Evolutionary conservation across 352 stramenopile genomes (phyloP).

Genomic region (Phytopythium chamaehyphon): DNA sequence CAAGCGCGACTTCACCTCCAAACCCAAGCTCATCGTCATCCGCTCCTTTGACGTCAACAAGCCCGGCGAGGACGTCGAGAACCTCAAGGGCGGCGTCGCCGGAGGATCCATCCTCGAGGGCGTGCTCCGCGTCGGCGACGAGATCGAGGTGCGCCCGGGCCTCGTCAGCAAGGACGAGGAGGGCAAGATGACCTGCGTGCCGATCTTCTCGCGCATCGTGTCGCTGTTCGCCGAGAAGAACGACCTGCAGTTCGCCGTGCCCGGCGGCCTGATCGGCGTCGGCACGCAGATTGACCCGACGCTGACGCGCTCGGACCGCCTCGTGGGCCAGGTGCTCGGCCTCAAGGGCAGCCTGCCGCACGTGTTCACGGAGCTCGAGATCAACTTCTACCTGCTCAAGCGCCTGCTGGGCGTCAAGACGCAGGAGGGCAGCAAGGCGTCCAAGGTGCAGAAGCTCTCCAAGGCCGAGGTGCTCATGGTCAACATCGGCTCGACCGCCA

Average conservation of each 20-base stretch:
- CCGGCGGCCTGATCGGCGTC: conserved; percentile 99
- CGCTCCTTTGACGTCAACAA: conserved; percentile 99
- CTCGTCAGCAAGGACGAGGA: conserved; percentile 99
- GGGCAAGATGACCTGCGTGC: conserved; percentile 92
- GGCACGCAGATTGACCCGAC: conserved; percentile 99
- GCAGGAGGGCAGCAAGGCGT: conserved; percentile 98
- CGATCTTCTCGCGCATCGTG: conserved; percentile 93
- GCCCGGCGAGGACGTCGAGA: conserved; percentile 97
- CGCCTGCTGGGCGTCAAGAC: conserved; percentile 99
- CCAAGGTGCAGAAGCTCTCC: conserved; percentile 98
- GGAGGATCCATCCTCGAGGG: conserved; percentile 95
- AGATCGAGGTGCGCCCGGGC: conserved; percentile 99
- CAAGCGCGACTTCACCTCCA: conserved; percentile 97
- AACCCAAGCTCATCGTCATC: conserved; percentile 99
- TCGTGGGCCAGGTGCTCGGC: conserved; percentile 98
- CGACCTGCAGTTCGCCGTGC: conserved; percentile 98
- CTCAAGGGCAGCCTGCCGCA: conserved; percentile 97
- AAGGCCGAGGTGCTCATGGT: conserved; percentile 99
- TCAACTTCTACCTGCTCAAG: conserved; percentile 99
- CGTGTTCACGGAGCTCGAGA: conserved; percentile 99
- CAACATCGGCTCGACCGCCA: conserved; percentile 99
- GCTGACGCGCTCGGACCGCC: conserved; percentile 97
- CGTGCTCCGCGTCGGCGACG: conserved; percentile 96
- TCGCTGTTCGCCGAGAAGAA: conserved; percentile 99
- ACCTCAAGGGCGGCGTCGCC: conserved; percentile 93